Evolutionary conservation across 2,329 filamentous ascomycete species (phyloP).

Genomic region (Pseudopithomyces chartarum): DNA sequence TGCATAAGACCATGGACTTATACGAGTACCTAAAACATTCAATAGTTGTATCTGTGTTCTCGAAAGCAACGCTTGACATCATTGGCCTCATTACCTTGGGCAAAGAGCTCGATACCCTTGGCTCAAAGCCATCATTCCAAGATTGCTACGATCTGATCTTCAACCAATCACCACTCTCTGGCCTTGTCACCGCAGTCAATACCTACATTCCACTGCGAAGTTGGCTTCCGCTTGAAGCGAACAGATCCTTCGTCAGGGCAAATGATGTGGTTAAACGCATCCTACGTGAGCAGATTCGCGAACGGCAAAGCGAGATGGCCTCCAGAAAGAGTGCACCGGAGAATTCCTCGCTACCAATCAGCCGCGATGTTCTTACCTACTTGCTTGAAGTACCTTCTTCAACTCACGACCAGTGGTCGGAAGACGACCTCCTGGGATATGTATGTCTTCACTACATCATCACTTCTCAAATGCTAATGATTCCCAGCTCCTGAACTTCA

Average conservation of each 20-base stretch:
- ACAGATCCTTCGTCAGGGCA: constrained; percentile 45
- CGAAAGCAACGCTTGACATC: constrained; percentile 32
- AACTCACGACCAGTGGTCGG: constrained; percentile 44
- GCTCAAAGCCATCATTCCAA: constrained; percentile 12
- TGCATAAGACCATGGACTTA: neutral
- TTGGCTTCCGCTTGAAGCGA: constrained; percentile 48
- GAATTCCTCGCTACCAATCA: constrained; percentile 11
- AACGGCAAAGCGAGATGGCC: constrained; percentile 32
- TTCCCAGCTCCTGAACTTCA: constrained; percentile 5
- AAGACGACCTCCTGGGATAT: constrained; percentile 47
- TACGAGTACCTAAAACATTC: neutral
- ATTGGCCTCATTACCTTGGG: constrained; percentile 23
- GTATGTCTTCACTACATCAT: constrained; percentile 18
- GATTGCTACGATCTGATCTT: constrained; percentile 28
- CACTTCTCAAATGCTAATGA: constrained; percentile 12
- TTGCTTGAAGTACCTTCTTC: constrained; percentile 43
- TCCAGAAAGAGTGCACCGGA: constrained; percentile 20
- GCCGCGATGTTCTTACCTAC: constrained; percentile 27
- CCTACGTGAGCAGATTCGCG: constrained; percentile 37
- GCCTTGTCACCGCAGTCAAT: constrained; percentile 23
- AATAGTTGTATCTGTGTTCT: constrained; percentile 8
- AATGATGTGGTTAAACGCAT: constrained; percentile 41
- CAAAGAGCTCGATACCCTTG: neutral
- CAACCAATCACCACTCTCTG: constrained; percentile 12
- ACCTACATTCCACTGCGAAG: constrained; percentile 25